Percentiles rank a stretch among this genome's conserved stretches.
These are phyloP conservation scores for Plectosphaerella cucumerina DNA, from an alignment of 2,329 filamentous ascomycete species.

Conservation along the genomic window DNA sequence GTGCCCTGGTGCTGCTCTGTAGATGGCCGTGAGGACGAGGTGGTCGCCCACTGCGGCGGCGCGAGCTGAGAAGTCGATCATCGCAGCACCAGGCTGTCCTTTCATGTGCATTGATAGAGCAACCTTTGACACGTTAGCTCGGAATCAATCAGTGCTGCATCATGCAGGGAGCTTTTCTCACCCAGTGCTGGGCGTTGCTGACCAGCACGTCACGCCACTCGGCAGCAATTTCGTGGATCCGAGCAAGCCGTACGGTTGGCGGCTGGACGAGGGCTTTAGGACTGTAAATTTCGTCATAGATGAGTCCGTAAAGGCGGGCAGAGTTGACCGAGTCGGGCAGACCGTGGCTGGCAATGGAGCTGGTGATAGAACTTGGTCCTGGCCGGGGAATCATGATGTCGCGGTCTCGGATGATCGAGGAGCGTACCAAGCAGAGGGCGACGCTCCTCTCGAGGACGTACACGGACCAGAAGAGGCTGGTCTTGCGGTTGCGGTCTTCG, in stretches of 20 bases:
- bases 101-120: not conserved
- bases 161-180: not conserved
- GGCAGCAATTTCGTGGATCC: not conserved
- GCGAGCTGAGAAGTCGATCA: not conserved
- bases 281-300: slow-evolving; percentile 23
- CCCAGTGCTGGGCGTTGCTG: not conserved
- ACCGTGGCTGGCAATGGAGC: no score
- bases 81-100: not conserved
- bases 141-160: not conserved
- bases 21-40: not conserved
- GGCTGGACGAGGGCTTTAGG: slow-evolving; percentile 15
- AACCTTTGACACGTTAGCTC: not conserved
- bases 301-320: slow-evolving; percentile 14
- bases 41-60: not conserved
- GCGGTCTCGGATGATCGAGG: slow-evolving; percentile 19
- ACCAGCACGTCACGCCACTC: not conserved
- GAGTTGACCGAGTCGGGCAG: not conserved
- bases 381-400: slow-evolving; percentile 17
- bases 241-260: slow-evolving; percentile 8
- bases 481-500: slow-evolving; percentile 8
- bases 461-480: slow-evolving; percentile 18
- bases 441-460: slow-evolving; percentile 19
- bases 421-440: slow-evolving; percentile 18
- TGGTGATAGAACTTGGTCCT: not conserved
- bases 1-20: not conserved